Evolutionary conservation across 176 grass and related monocot species (phyloP), one percentile per base, ranked within the genome.

Genomic region (Oryza australiensis): DNA sequence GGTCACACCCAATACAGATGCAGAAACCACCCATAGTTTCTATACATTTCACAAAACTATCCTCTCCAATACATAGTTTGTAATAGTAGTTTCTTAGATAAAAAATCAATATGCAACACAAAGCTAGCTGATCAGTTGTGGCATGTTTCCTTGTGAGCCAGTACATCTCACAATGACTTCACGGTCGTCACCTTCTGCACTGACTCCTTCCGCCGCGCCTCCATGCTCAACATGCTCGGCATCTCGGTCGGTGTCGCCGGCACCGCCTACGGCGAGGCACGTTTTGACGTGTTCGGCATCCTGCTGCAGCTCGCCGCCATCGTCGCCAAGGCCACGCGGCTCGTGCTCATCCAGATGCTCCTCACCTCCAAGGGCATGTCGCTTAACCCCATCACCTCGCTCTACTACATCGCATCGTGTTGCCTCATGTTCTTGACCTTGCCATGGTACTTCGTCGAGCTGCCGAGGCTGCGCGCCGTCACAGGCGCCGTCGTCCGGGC

Each of bases 201-300:
- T 62, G 94, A 94, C 60, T 28, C 59, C 5, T 97, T 89, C 83
- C 67, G 69, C 60, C 40, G 78, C 20, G 38, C 77, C 2, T 53
- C 91, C 59, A 87, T 97, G 89, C 84, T 92, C 84, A 97, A 97
- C 91, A 97, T 97, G 94, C 86, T 97, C 70, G 88, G 71, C 43
- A 91, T 97, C 74, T 94, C 94, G 55, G 84, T 86, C 2, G 94
- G 94, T 9, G 89, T 94, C 68, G 94, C 89, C 82, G 84, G 94
- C 64, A 89, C 91, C 0, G 91, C 91, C 26, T 91, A 88, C 82
- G 94, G 94, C 57, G 94, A 94, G 94, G 91, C 89, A 0, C 79
- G 84, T 4, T 97, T 97, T 79, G 77, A 91, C 48, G 66, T 2
- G 14, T 84, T 74, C 73, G 91, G 94, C 73, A 89, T 97, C 87